phyloP scores from a whole-genome alignment of 176 grass and related monocot species.

The Oryza punctata region DNA sequence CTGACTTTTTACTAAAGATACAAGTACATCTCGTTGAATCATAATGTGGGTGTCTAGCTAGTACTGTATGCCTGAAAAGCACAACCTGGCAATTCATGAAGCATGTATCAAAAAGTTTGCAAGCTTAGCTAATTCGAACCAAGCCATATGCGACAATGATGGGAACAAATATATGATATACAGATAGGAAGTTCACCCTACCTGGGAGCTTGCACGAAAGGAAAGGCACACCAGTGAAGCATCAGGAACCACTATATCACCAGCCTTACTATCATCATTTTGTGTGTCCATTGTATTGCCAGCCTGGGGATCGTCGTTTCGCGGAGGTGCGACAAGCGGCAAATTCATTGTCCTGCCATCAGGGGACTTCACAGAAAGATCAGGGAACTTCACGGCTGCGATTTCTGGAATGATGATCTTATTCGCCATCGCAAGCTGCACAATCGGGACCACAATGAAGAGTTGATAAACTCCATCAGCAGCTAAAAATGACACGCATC shows the following conservation, averaged over 20 bases:
- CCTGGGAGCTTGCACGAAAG: constrained; percentile 90
- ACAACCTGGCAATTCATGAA: neutral
- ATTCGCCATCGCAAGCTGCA: constrained; percentile 39
- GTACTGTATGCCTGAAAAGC: neutral
- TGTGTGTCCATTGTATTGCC: neutral
- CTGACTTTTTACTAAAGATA: neutral
- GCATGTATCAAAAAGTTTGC: neutral
- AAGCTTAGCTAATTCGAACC: too few species aligned
- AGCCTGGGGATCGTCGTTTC: neutral
- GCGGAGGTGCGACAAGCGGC: constrained; percentile 36
- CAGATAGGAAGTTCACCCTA: constrained; percentile 9
- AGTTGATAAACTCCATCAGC: neutral
- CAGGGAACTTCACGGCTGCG: constrained; percentile 67
- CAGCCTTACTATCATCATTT: neutral
- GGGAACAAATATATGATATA: neutral
- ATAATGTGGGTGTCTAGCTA: neutral
- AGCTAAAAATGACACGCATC: neutral
- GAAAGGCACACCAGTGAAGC: constrained; percentile 82
- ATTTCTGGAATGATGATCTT: constrained; percentile 40
- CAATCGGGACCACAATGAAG: neutral
- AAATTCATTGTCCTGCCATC: constrained; percentile 47
- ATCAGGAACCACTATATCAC: constrained; percentile 30
- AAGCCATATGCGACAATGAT: too few species aligned
- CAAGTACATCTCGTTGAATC: neutral
- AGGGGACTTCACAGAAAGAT: constrained; percentile 52